phyloP scores from a whole-genome alignment of 1,284 basidiomycete genomes.

The Cutaneotrichosporon arboriforme region DNA sequence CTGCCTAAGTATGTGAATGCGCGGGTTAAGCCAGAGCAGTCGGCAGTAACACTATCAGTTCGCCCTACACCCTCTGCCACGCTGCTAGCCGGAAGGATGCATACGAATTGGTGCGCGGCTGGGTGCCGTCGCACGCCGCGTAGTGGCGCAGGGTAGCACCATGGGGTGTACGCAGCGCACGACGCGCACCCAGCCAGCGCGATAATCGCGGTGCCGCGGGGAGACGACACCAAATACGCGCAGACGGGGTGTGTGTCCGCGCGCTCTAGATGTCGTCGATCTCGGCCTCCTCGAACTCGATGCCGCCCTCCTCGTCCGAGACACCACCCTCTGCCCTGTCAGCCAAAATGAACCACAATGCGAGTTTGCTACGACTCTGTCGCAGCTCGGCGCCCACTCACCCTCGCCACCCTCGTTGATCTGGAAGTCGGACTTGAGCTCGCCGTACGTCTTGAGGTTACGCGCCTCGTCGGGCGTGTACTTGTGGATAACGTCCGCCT shows the following conservation, averaged over 20 bases:
- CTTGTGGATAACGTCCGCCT: slow-evolving; percentile 98
- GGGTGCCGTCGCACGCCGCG: too few relatives aligned
- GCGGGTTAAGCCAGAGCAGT: too few relatives aligned
- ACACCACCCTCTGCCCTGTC: slow-evolving; percentile 20
- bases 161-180: background rate
- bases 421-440: slow-evolving; percentile 95
- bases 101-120: background rate
- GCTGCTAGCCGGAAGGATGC: too few relatives aligned
- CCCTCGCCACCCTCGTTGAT: slow-evolving; percentile 93
- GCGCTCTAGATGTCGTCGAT: slow-evolving; percentile 47
- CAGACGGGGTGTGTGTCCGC: too few relatives aligned
- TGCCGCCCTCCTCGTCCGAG: slow-evolving; percentile 69
- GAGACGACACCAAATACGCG: background rate
- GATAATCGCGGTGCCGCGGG: background rate
- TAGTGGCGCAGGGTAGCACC: background rate
- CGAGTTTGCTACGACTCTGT: background rate
- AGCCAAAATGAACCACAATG: background rate
- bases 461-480: slow-evolving; percentile 84
- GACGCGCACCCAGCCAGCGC: background rate
- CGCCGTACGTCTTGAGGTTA: slow-evolving; percentile 90
- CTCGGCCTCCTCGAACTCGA: slow-evolving; percentile 76
- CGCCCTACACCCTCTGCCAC: too few relatives aligned
- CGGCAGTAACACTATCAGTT: too few relatives aligned
- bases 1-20: too few relatives aligned
- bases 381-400: slow-evolving; percentile 47